Base-by-base conservation (phyloP, 345 rosid species). In the Pugionium cornutum region DNA sequence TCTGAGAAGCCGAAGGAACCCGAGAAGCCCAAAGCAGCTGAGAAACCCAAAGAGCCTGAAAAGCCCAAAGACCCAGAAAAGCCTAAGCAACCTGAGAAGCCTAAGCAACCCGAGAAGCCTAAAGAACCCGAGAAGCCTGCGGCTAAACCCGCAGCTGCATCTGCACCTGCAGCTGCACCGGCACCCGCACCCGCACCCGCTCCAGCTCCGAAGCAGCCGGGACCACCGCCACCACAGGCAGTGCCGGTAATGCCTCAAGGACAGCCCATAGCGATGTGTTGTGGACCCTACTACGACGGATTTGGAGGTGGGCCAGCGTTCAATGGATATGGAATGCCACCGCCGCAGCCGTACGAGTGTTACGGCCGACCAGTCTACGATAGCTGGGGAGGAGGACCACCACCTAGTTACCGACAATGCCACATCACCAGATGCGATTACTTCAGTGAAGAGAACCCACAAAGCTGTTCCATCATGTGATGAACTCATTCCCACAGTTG, bases 321-420 rank as follows among this genome's bases (percentile, higher is more conserved):
- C 45, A 55, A 53, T 56, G 76, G 73, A 10, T 75, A 69, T 9
- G 78, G 78, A 35, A 58, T 64, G 74, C 78, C 66, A 60, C 39
- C 35, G 59, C 58, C 62, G 62, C 68, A 34, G 35, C 70, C 39
- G 3, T 74, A 63, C 45, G 76, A 72, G 6, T 69, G 70, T 6
- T 79, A 71, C 42, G 88, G 86, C 7, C 51, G 89, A 68, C 86
- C 82, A 0, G 87, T 86, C 36, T 88, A 77, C 29, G 84, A 86
- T 2, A 77, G 87, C 58, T 81, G 84, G 82, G 85, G 86, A 0
- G 69, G 82, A 11, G 83, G 85, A 2, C 77, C 80, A 43, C 77
- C 77, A 51, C 72, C 76, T 30, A 28, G 51, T 40, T 34, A 11
- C 66, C 36, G 60, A n/a, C 59, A 48, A 3, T 51, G 64, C 62